A percentile compares a stretch with the other conserved stretches of the same genome.
Conservation (phyloP, 2,329 filamentous ascomycete species). For the Pseudocercospora fuligena region DNA sequence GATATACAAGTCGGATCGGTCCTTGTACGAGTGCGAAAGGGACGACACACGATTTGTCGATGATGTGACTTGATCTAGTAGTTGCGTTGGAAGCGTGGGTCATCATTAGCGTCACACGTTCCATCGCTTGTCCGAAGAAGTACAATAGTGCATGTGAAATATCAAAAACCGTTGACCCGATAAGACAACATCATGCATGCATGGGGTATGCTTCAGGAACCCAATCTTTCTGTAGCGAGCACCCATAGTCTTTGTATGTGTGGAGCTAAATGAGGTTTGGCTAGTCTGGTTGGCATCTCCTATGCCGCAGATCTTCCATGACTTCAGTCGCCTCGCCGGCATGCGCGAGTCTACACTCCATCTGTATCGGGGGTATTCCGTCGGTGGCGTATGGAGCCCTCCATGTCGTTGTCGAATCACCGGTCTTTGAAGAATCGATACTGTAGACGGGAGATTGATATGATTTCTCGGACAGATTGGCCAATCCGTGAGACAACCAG, state of each 20-base stretch:
- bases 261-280: neutral
- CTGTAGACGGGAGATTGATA: neutral
- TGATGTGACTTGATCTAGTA: neutral
- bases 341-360: neutral
- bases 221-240: neutral
- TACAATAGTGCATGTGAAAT: neutral
- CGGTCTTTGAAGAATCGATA: neutral
- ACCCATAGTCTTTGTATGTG: neutral
- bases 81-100: neutral
- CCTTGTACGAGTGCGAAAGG: neutral
- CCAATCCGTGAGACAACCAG: neutral
- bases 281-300: neutral
- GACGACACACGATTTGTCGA: neutral
- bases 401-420: neutral
- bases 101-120: neutral
- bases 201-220: neutral
- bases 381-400: slow-evolving; percentile 4
- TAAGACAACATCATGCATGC: neutral
- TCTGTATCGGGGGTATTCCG: neutral
- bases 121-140: neutral
- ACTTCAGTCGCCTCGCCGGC: neutral
- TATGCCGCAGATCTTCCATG: neutral
- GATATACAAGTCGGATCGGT: neutral
- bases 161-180: neutral
- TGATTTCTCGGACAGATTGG: neutral